phyloP scores from a whole-genome alignment of 106 monocot genomes.

The Allium cepa region DNA sequence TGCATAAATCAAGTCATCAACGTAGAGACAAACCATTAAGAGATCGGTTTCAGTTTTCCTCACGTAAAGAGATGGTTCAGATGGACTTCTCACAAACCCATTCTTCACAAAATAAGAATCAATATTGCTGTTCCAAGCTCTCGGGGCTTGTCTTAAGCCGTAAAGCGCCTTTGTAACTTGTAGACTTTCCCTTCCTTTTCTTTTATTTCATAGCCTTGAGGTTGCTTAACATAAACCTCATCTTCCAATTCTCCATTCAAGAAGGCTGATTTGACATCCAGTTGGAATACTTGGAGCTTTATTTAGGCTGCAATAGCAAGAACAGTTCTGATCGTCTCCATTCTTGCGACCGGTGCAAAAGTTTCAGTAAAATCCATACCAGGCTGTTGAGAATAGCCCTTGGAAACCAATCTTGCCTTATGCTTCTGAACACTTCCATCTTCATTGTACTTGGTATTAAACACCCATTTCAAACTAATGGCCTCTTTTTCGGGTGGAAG shows the following conservation, averaged over 20 bases:
- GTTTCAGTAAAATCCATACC: too few species aligned
- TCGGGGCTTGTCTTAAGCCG: not conserved
- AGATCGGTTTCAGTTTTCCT: not conserved
- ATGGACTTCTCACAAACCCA: not conserved
- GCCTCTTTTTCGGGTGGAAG: too few species aligned
- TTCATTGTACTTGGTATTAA: too few species aligned
- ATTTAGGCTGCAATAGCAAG: not conserved
- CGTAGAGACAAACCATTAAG: constrained; percentile 11
- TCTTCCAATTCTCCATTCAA: constrained; percentile 7
- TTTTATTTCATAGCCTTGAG: not conserved
- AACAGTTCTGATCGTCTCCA: too few species aligned
- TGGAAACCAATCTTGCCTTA: too few species aligned
- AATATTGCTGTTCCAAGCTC: constrained; percentile 3
- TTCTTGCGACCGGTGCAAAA: too few species aligned
- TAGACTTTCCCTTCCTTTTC: constrained; percentile 1
- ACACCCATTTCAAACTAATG: too few species aligned
- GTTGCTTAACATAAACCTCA: not conserved
- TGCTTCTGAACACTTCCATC: too few species aligned
- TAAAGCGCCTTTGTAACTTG: not conserved
- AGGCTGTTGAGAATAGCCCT: too few species aligned
- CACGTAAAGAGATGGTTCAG: not conserved
- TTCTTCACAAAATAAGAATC: not conserved
- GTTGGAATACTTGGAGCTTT: not conserved
- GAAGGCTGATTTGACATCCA: not conserved
- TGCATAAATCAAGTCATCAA: constrained; percentile 14